These are phyloP conservation scores for Austroboletus rostrupii DNA, from an alignment of 1,284 basidiomycete genomes.

Conservation along the genomic window DNA sequence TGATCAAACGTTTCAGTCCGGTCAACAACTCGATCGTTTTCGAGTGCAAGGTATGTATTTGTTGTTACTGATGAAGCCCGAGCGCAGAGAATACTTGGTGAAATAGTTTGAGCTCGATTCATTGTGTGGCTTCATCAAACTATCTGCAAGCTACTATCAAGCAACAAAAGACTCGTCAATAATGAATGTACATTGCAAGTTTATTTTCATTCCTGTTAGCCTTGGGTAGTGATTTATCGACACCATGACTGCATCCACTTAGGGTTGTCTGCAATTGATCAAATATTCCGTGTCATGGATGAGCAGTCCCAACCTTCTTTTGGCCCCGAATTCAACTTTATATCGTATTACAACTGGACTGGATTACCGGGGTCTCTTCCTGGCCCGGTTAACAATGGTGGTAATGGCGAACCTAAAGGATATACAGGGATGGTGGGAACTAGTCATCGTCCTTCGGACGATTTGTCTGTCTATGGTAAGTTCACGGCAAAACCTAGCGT, in stretches of 20 bases:
- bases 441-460: conserved; percentile 74
- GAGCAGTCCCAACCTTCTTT: conserved; percentile 74
- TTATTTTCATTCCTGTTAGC: neutral
- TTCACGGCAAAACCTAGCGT: neutral
- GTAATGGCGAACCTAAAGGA: conserved; percentile 66
- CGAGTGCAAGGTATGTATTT: conserved; percentile 63
- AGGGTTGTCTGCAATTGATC: conserved; percentile 69
- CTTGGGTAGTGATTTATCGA: neutral
- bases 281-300: conserved; percentile 70
- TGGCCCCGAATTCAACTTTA: conserved; percentile 63
- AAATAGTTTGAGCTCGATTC: conserved; percentile 72
- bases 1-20: conserved; percentile 39
- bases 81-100: neutral
- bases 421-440: conserved; percentile 67
- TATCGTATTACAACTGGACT: conserved; percentile 79
- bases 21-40: conserved; percentile 67
- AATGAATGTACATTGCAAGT: conserved; percentile 64
- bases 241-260: neutral
- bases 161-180: conserved; percentile 67
- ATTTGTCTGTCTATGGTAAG: conserved; percentile 64
- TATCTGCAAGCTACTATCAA: conserved; percentile 69
- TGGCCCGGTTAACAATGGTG: conserved; percentile 59
- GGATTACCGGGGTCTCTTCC: conserved; percentile 55
- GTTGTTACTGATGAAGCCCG: neutral
- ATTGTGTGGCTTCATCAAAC: conserved; percentile 70